Percentiles rank a stretch among this genome's conserved stretches.
Evolutionary conservation across 176 grass and related monocot genomes (phyloP).

Genomic region (Phoenix dactylifera): DNA sequence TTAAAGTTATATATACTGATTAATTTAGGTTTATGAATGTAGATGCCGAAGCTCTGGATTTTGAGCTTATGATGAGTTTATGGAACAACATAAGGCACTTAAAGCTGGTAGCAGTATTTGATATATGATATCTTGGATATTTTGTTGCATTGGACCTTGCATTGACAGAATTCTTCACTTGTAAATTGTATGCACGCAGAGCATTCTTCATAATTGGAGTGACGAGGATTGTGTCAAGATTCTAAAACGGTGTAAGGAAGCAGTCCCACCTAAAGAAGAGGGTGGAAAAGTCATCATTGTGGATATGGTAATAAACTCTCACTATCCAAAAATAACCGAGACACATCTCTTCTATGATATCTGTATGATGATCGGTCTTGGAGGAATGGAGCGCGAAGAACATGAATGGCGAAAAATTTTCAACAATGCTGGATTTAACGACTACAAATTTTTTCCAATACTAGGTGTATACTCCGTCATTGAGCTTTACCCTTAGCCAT

Average conservation of each 20-base stretch:
- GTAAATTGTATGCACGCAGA: constrained; percentile 11
- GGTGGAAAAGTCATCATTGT: constrained; percentile 38
- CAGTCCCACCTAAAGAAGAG: constrained; percentile 25
- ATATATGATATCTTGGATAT: neutral
- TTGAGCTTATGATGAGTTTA: too few relatives aligned
- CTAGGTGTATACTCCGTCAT: constrained; percentile 28
- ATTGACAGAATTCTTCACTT: neutral
- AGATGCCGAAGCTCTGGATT: too few relatives aligned
- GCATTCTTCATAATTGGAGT: constrained; percentile 31
- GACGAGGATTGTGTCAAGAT: constrained; percentile 36
- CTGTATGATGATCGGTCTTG: constrained; percentile 17
- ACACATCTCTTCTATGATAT: constrained; percentile 19
- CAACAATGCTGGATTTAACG: constrained; percentile 22
- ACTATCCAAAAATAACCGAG: constrained; percentile 1
- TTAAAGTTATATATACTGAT: too few relatives aligned
- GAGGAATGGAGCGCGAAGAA: constrained; percentile 29
- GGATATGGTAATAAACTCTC: constrained; percentile 30
- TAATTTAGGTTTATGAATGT: too few relatives aligned
- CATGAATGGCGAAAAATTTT: constrained; percentile 42
- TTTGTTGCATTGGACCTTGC: neutral
- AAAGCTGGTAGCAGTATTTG: too few relatives aligned
- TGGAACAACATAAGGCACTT: too few relatives aligned
- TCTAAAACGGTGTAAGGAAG: constrained; percentile 26
- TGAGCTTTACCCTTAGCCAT: constrained; percentile 33
- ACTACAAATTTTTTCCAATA: constrained; percentile 26